Percentiles rank a stretch among this genome's conserved stretches.
These are phyloP conservation scores for Anacardium occidentale DNA, from an alignment of 345 rosid genomes.

Conservation along the genomic window DNA sequence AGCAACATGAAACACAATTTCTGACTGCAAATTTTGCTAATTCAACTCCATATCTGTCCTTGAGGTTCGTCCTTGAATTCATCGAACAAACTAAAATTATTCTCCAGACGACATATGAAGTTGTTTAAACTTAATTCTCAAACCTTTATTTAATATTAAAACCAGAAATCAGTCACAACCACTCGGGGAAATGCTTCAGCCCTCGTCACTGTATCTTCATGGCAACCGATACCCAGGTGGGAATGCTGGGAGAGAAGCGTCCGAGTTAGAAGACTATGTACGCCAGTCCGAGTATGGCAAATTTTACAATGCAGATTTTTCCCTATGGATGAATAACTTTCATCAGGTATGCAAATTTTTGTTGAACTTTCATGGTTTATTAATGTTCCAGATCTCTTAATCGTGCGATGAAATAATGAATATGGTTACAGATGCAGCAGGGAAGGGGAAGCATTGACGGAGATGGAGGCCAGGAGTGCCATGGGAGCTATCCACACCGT, in stretches of 20 bases:
- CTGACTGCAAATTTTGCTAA: background rate
- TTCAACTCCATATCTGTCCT: background rate
- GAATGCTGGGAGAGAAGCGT: background rate
- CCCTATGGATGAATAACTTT: background rate
- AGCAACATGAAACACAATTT: background rate
- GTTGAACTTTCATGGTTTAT: no score
- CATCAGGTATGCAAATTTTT: conserved; percentile 14
- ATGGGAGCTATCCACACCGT: background rate
- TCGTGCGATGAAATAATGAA: background rate
- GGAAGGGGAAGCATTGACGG: background rate
- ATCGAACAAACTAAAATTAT: background rate
- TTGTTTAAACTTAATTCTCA: background rate
- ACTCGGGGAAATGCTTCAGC: conserved; percentile 12
- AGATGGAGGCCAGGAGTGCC: background rate
- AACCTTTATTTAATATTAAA: background rate
- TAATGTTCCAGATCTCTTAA: no score
- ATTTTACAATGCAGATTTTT: background rate
- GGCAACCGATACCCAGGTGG: background rate
- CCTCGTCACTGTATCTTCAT: background rate
- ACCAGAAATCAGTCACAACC: conserved; percentile 14
- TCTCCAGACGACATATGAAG: background rate
- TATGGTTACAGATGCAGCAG: background rate
- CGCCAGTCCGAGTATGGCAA: background rate
- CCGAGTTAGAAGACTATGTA: background rate
- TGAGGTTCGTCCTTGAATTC: conserved; percentile 3